Percentiles rank a stretch among this genome's conserved stretches.
Evolutionary conservation across 352 stramenopile genomes (phyloP).

Genomic region (Saprolegnia parasitica): DNA sequence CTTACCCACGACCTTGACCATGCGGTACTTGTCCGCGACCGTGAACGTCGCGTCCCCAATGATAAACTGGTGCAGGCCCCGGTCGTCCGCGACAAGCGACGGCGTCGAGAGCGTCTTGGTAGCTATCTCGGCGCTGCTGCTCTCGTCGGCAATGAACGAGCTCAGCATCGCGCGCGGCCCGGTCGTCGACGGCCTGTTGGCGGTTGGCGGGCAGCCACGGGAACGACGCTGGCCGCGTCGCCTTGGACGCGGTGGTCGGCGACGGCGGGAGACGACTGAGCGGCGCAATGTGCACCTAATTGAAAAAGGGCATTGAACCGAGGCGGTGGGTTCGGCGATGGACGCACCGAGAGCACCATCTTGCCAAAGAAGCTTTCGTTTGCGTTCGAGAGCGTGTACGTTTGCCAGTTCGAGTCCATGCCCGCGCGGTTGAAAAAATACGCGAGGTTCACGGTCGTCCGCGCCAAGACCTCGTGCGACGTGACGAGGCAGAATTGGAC

Average conservation of each 20-base stretch:
- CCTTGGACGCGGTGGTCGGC: not conserved
- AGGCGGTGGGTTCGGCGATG: not conserved
- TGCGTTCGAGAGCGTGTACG: constrained; percentile 76
- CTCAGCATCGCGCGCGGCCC: not conserved
- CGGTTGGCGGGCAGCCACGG: constrained; percentile 10
- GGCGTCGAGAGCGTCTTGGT: constrained; percentile 31
- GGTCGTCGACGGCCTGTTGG: constrained; percentile 2
- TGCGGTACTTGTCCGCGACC: constrained; percentile 80
- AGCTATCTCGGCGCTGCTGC: not conserved
- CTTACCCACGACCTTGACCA: constrained; percentile 84
- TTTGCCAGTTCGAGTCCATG: constrained; percentile 42
- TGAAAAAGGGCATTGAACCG: no score
- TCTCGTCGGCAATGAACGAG: constrained; percentile 25
- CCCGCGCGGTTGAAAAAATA: constrained; percentile 61
- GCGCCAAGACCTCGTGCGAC: constrained; percentile 72
- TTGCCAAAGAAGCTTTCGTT: constrained; percentile 84
- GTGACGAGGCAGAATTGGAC: constrained; percentile 72
- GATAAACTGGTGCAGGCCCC: constrained; percentile 86
- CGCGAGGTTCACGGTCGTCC: constrained; percentile 77
- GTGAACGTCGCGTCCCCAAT: constrained; percentile 85
- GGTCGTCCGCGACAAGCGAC: constrained; percentile 26
- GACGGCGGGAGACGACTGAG: not conserved
- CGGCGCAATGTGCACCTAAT: constrained; percentile 26
- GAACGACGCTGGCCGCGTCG: not conserved
- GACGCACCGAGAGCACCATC: constrained; percentile 39